Percentiles rank a stretch among this genome's conserved stretches.
Conservation (phyloP, 2,329 filamentous ascomycete species). For the Aspergillus fischeri region DNA sequence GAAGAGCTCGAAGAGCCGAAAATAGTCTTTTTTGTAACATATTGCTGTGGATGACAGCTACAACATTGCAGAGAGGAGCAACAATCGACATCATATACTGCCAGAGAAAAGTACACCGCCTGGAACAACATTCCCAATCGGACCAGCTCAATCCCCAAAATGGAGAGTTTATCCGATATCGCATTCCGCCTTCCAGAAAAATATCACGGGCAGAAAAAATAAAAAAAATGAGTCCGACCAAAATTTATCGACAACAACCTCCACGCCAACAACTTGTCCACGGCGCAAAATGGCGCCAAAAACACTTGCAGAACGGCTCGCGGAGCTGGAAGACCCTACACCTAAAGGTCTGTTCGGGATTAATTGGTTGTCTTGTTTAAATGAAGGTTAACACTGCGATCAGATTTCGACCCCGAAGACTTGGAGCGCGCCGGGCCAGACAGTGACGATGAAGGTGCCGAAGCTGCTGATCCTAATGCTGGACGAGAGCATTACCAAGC, state of each 20-base stretch:
- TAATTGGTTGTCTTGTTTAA: background rate
- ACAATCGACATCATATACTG: conserved; percentile 10
- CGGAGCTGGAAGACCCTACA: conserved; percentile 59
- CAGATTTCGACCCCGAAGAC: conserved; percentile 79
- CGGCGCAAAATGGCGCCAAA: conserved; percentile 40
- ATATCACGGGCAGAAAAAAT: conserved; percentile 16
- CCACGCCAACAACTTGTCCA: conserved; percentile 4
- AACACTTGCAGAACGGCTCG: conserved; percentile 58
- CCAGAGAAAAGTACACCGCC: conserved; percentile 19
- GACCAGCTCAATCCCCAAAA: background rate
- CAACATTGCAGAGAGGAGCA: background rate
- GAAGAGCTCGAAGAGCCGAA: conserved; percentile 51
- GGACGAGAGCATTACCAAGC: conserved; percentile 83
- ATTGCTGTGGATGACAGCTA: background rate
- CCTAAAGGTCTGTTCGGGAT: conserved; percentile 51
- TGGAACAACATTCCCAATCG: background rate
- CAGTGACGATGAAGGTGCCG: conserved; percentile 53
- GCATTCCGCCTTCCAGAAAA: conserved; percentile 12
- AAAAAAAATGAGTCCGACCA: conserved; percentile 20
- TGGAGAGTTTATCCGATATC: conserved; percentile 7
- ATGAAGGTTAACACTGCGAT: conserved; percentile 4
- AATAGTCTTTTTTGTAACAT: conserved; percentile 48
- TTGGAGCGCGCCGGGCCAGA: conserved; percentile 53
- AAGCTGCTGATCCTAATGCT: conserved; percentile 42
- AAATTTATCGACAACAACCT: conserved; percentile 12